These are phyloP conservation scores for Talaromyces stipitatus DNA, from an alignment of 495 filamentous ascomycete genomes.

Conservation along the genomic window DNA sequence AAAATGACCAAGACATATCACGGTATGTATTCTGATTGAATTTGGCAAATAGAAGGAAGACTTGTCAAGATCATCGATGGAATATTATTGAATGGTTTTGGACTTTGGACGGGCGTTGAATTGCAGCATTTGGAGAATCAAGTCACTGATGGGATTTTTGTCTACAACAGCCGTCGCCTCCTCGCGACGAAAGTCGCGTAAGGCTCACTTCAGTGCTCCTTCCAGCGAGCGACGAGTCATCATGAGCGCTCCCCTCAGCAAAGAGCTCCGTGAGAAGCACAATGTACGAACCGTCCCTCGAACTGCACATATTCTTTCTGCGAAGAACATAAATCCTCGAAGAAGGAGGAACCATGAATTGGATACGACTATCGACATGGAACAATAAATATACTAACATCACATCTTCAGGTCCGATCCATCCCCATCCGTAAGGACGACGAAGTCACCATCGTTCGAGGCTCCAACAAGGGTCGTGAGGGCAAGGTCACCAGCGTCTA, in stretches of 20 bases:
- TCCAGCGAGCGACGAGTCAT: constrained; percentile 84
- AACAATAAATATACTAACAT: background rate
- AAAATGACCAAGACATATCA: constrained; percentile 35
- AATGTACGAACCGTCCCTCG: constrained; percentile 52
- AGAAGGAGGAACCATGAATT: no score
- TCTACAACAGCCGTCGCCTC: constrained; percentile 54
- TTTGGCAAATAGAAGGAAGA: constrained; percentile 51
- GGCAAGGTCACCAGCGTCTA: constrained; percentile 92
- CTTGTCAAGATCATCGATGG: background rate
- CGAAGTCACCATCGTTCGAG: constrained; percentile 83
- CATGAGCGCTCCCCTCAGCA: constrained; percentile 90
- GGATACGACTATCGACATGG: background rate
- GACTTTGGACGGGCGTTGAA: background rate
- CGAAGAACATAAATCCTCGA: no score
- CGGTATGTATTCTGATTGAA: constrained; percentile 19
- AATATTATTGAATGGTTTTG: constrained; percentile 63
- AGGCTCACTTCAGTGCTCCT: constrained; percentile 90
- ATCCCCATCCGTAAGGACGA: constrained; percentile 98
- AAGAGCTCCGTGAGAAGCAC: constrained; percentile 93
- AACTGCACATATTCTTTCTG: no score
- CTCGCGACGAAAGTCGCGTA: constrained; percentile 94
- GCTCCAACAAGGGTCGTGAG: constrained; percentile 88
- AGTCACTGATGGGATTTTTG: constrained; percentile 7
- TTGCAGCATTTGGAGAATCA: background rate
- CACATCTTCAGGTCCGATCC: constrained; percentile 66